Evolutionary conservation across 2,329 filamentous ascomycete species (phyloP).

Genomic region (Ophiostoma tasmaniense): DNA sequence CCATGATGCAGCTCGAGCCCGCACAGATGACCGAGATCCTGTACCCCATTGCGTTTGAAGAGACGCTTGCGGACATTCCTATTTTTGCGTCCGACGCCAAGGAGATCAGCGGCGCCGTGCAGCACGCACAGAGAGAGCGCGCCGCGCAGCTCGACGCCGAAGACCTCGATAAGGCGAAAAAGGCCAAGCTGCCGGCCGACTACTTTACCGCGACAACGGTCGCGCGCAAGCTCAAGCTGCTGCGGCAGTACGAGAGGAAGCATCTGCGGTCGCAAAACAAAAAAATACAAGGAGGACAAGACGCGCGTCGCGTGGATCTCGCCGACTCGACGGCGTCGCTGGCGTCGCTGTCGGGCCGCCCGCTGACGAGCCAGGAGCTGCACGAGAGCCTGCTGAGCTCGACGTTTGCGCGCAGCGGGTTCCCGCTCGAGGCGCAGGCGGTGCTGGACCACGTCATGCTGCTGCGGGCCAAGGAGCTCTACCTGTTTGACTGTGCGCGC

Average conservation of each 20-base stretch:
- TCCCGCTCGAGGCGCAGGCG: constrained; percentile 43
- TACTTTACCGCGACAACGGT: constrained; percentile 36
- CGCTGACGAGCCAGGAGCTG: constrained; percentile 37
- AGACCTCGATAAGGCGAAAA: constrained; percentile 31
- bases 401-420: constrained; percentile 36
- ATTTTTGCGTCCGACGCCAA: constrained; percentile 48
- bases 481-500: constrained; percentile 53
- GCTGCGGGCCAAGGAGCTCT: constrained; percentile 51
- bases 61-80: constrained; percentile 44
- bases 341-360: constrained; percentile 16
- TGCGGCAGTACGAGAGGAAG: constrained; percentile 33
- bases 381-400: constrained; percentile 47
- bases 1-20: constrained; percentile 51
- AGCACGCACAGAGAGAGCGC: constrained; percentile 30
- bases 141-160: constrained; percentile 26
- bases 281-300: constrained; percentile 1
- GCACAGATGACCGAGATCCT: constrained; percentile 44
- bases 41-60: constrained; percentile 45
- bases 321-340: constrained; percentile 20
- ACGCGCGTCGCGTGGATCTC: constrained; percentile 7
- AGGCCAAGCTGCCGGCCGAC: constrained; percentile 31
- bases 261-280: constrained; percentile 13
- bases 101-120: constrained; percentile 35
- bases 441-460: constrained; percentile 51
- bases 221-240: constrained; percentile 40